phyloP scores from a whole-genome alignment of 2,329 filamentous ascomycete species.

The Zarea fungicola region DNA sequence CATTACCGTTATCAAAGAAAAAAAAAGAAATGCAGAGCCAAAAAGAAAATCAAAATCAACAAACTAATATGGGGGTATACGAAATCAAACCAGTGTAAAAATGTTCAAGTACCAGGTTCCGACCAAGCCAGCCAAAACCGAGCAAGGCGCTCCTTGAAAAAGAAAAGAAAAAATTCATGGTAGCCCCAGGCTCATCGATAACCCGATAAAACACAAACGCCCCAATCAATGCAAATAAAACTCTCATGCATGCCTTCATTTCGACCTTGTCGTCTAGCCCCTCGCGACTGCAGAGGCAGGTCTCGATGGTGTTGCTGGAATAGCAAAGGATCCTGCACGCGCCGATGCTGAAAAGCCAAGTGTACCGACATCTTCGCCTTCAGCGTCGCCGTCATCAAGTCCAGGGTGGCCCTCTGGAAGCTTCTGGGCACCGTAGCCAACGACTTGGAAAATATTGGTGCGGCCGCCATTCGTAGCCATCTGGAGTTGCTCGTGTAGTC shows the following conservation, averaged over 20 bases:
- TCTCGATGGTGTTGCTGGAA: slow-evolving; percentile 6
- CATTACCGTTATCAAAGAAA: too few relatives aligned
- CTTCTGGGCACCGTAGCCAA: slow-evolving; percentile 51
- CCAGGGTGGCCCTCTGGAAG: slow-evolving; percentile 46
- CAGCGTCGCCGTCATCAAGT: slow-evolving; percentile 45
- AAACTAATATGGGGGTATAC: too few relatives aligned
- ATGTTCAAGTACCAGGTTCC: too few relatives aligned
- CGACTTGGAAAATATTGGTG: slow-evolving; percentile 60
- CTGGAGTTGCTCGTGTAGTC: slow-evolving; percentile 60
- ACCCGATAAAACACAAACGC: too few relatives aligned
- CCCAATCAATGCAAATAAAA: neutral
- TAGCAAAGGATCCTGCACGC: slow-evolving; percentile 28
- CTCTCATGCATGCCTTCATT: neutral
- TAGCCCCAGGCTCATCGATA: too few relatives aligned
- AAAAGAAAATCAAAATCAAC: too few relatives aligned
- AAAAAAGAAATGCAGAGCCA: too few relatives aligned
- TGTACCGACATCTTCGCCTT: slow-evolving; percentile 49
- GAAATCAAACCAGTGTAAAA: too few relatives aligned
- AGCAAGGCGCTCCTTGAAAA: too few relatives aligned
- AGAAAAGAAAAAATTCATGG: too few relatives aligned
- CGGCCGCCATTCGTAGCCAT: slow-evolving; percentile 62
- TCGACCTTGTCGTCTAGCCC: slow-evolving; percentile 1
- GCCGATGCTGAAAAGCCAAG: slow-evolving; percentile 32
- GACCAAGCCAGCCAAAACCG: too few relatives aligned
- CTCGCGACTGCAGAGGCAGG: slow-evolving; percentile 2